These are phyloP conservation scores for Clohesyomyces aquaticus DNA, from an alignment of 495 filamentous ascomycete species.

Conservation along the genomic window DNA sequence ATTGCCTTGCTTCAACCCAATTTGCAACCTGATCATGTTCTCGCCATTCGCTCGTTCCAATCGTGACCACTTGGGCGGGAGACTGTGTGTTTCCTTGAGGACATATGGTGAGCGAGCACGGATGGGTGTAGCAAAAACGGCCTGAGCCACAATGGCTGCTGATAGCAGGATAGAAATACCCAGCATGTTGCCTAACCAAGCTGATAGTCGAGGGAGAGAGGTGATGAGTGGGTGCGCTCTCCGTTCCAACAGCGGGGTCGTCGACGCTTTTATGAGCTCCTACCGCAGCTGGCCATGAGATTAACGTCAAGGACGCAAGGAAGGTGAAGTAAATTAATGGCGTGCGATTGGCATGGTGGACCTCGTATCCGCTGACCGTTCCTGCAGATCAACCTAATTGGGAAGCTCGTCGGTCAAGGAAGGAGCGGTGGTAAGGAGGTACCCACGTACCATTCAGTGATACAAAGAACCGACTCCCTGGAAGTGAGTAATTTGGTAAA, in stretches of 20 bases:
- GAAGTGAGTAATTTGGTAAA: no score
- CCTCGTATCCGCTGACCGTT: constrained; percentile 11
- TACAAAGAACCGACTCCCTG: background rate
- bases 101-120: constrained; percentile 48
- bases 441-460: background rate
- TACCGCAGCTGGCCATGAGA: background rate
- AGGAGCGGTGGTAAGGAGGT: no score
- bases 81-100: constrained; percentile 58
- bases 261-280: background rate
- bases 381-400: constrained; percentile 10
- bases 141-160: constrained; percentile 31
- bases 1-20: constrained; percentile 52
- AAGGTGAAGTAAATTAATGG: background rate
- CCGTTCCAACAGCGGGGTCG: background rate
- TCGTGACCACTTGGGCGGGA: constrained; percentile 55
- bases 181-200: constrained; percentile 11
- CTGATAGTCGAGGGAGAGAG: background rate
- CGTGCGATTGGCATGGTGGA: background rate
- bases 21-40: constrained; percentile 47
- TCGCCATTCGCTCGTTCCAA: constrained; percentile 51
- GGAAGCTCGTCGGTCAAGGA: constrained; percentile 10
- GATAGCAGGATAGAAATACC: constrained; percentile 20
- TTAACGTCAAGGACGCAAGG: background rate
- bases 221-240: background rate
- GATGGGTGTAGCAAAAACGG: constrained; percentile 29